phyloP scores from a whole-genome alignment of 331 rosid genomes.

The Arachis monticola region DNA sequence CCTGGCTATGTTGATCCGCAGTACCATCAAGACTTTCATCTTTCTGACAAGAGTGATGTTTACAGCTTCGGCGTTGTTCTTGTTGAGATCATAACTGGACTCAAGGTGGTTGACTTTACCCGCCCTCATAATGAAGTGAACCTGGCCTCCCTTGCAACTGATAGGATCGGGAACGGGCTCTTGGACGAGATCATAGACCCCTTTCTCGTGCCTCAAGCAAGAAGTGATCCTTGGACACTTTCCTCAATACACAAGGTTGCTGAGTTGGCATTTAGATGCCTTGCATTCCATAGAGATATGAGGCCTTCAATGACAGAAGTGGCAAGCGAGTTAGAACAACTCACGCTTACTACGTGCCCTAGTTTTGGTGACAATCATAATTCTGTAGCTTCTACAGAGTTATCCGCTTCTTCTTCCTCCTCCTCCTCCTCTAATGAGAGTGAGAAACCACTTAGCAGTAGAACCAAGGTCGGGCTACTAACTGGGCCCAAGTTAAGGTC shows the following conservation, averaged over 20 bases:
- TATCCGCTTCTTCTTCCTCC: slow-evolving; percentile 54
- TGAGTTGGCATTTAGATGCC: slow-evolving; percentile 89
- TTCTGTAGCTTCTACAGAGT: slow-evolving; percentile 48
- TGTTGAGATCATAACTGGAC: slow-evolving; percentile 77
- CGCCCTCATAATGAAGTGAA: slow-evolving; percentile 78
- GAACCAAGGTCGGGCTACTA: slow-evolving; percentile 21
- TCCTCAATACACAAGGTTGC: slow-evolving; percentile 66
- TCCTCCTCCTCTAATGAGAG: slow-evolving; percentile 46
- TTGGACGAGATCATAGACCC: slow-evolving; percentile 80
- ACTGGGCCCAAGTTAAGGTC: slow-evolving; percentile 44
- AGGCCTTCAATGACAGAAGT: slow-evolving; percentile 95
- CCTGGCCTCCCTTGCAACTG: slow-evolving; percentile 70
- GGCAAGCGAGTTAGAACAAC: slow-evolving; percentile 73
- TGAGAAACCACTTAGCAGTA: slow-evolving; percentile 54
- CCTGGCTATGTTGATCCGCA: slow-evolving; percentile 97
- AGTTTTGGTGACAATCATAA: slow-evolving; percentile 46
- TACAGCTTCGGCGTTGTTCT: slow-evolving; percentile 96
- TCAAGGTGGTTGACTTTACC: slow-evolving; percentile 81
- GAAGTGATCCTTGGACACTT: slow-evolving; percentile 54
- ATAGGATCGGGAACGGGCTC: slow-evolving; percentile 70
- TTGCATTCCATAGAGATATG: slow-evolving; percentile 88
- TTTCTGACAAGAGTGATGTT: slow-evolving; percentile 92
- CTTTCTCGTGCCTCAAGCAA: slow-evolving; percentile 40
- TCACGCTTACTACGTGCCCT: slow-evolving; percentile 51
- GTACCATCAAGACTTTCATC: slow-evolving; percentile 93